Conservation (phyloP, 192 early-diverging fungal genomes). For the Phycomyces blakesleeanus region DNA sequence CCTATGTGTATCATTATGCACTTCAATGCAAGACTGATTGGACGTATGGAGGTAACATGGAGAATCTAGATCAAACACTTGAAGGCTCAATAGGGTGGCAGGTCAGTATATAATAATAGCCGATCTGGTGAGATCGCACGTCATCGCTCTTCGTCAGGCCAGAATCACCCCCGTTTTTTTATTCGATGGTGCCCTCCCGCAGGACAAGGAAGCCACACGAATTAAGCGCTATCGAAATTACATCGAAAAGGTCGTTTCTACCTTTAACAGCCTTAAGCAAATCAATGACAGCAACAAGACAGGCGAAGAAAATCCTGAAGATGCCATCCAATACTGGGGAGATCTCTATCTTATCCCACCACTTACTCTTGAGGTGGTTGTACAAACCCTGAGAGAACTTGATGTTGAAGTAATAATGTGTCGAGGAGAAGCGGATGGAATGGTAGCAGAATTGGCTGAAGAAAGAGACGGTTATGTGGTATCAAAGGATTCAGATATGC, state of each 20-base stretch:
- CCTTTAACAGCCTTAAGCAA: conserved; percentile 29
- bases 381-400: conserved; percentile 36
- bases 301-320: background rate
- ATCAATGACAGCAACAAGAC: conserved; percentile 16
- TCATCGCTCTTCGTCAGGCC: conserved; percentile 22
- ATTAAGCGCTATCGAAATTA: conserved; percentile 40
- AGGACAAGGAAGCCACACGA: conserved; percentile 39
- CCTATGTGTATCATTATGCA: conserved; percentile 47
- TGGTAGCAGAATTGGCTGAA: conserved; percentile 36
- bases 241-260: conserved; percentile 29
- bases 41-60: conserved; percentile 41
- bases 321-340: conserved; percentile 20
- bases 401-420: conserved; percentile 37
- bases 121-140: conserved; percentile 25
- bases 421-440: conserved; percentile 45
- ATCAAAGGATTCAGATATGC: conserved; percentile 51
- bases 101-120: conserved; percentile 30
- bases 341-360: conserved; percentile 46
- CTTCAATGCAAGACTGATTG: conserved; percentile 37
- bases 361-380: conserved; percentile 40
- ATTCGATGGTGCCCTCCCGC: conserved; percentile 47
- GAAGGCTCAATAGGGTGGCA: conserved; percentile 21
- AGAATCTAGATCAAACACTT: background rate
- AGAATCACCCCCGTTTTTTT: conserved; percentile 37
- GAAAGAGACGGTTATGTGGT: conserved; percentile 42